phyloP scores from a whole-genome alignment of 2,329 filamentous ascomycete species.

The Diaporthe nobilis region DNA sequence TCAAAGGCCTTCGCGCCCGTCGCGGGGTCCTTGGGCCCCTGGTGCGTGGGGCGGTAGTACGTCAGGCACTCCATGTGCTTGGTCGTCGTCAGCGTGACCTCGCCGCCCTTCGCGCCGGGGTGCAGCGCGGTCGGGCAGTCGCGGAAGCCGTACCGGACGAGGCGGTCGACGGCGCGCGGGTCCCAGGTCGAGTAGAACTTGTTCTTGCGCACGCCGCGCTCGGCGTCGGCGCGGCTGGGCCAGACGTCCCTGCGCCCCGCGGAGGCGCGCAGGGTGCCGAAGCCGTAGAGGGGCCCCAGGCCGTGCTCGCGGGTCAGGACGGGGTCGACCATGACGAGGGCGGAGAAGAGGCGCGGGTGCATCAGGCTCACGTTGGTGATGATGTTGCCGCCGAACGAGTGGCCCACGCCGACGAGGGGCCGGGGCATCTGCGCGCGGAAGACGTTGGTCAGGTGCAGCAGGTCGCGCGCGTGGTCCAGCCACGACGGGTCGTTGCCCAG shows the following conservation, averaged over 20 bases:
- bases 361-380: conserved; percentile 80
- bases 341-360: conserved; percentile 84
- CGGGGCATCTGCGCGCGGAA: conserved; percentile 85
- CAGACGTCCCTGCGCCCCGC: conserved; percentile 83
- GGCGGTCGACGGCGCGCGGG: conserved; percentile 80
- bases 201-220: conserved; percentile 74
- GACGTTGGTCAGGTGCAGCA: conserved; percentile 86
- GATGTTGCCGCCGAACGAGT: conserved; percentile 87
- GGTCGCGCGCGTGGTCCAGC: conserved; percentile 88
- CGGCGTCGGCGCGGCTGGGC: conserved; percentile 81
- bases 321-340: conserved; percentile 86
- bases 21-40: conserved; percentile 54
- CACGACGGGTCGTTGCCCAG: conserved; percentile 91
- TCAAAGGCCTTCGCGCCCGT: conserved; percentile 56
- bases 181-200: conserved; percentile 90
- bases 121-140: conserved; percentile 75
- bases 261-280: conserved; percentile 71
- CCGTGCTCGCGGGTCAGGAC: conserved; percentile 73
- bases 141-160: conserved; percentile 82
- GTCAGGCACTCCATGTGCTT: conserved; percentile 92
- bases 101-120: conserved; percentile 56
- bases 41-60: conserved; percentile 75
- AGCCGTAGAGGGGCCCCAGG: conserved; percentile 51
- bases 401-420: conserved; percentile 86
- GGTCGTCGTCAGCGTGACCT: conserved; percentile 83